Conservation (phyloP, 805 yeast genomes). For the Pichia eremophila region DNA sequence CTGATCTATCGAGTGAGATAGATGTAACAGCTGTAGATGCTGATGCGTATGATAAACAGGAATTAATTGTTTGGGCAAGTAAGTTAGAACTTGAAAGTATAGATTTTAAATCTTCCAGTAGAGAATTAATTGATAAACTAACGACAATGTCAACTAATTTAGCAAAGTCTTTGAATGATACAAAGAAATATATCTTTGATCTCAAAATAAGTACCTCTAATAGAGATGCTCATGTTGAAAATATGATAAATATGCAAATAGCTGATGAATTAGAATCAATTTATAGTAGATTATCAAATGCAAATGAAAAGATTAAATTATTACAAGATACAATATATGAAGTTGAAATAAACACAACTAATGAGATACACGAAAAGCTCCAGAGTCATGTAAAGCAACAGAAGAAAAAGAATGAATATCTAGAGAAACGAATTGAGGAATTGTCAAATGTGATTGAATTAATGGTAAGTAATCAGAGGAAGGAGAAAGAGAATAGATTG, state of each 20-base stretch:
- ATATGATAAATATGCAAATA: slow-evolving; percentile 1
- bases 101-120: slow-evolving; percentile 29
- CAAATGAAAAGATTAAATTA: not conserved
- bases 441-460: not conserved
- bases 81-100: slow-evolving; percentile 40
- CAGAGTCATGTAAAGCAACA: not conserved
- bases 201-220: slow-evolving; percentile 7
- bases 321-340: not conserved
- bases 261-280: slow-evolving; percentile 4
- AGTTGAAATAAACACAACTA: not conserved
- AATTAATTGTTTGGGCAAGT: slow-evolving; percentile 38
- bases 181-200: slow-evolving; percentile 2
- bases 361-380: not conserved
- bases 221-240: slow-evolving; percentile 1
- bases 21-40: not conserved
- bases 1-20: slow-evolving; percentile 5
- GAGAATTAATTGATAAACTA: slow-evolving; percentile 7
- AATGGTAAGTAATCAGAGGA: too few relatives aligned
- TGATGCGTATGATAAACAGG: slow-evolving; percentile 16
- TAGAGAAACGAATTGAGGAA: not conserved
- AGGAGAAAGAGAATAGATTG: too few relatives aligned
- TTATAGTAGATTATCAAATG: not conserved
- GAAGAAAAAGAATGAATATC: not conserved
- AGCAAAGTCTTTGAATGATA: slow-evolving; percentile 2
- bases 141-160: slow-evolving; percentile 9